Evolutionary conservation across 345 rosid species (phyloP).

Genomic region (Turnera subulata): DNA sequence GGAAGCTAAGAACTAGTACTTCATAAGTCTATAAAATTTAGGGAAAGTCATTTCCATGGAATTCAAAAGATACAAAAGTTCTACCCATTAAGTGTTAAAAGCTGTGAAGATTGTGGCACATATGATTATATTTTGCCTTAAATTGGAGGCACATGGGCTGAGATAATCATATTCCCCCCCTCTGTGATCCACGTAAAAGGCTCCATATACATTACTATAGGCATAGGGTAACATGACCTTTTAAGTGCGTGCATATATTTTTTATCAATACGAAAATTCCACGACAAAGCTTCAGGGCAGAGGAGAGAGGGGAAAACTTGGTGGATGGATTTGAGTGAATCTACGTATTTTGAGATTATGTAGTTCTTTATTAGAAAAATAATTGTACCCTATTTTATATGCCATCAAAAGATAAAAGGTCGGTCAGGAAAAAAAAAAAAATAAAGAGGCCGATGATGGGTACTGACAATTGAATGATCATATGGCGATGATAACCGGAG

Average conservation of each 20-base stretch:
- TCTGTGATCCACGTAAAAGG: constrained; percentile 27
- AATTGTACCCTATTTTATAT: neutral
- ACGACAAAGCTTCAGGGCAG: neutral
- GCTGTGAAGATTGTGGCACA: constrained; percentile 31
- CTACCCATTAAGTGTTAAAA: constrained; percentile 25
- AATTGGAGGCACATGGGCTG: constrained; percentile 54
- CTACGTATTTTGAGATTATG: no score
- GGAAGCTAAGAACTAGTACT: neutral
- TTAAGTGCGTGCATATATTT: constrained; percentile 2
- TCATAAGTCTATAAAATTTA: constrained; percentile 7
- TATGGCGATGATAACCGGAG: neutral
- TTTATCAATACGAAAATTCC: neutral
- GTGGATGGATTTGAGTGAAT: no score
- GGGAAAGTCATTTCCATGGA: constrained; percentile 1
- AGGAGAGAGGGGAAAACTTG: neutral
- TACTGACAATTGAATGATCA: constrained; percentile 21
- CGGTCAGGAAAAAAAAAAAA: neutral
- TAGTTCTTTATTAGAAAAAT: no score
- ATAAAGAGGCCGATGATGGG: constrained; percentile 19
- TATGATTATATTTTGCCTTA: constrained; percentile 37
- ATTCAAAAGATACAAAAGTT: constrained; percentile 14
- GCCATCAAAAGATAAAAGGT: constrained; percentile 1
- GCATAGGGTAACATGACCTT: constrained; percentile 38
- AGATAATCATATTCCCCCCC: constrained; percentile 38
- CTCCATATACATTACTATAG: constrained; percentile 13